Base-by-base conservation (phyloP, 1,284 basidiomycete genomes). In the Cryptococcus neoformans region DNA sequence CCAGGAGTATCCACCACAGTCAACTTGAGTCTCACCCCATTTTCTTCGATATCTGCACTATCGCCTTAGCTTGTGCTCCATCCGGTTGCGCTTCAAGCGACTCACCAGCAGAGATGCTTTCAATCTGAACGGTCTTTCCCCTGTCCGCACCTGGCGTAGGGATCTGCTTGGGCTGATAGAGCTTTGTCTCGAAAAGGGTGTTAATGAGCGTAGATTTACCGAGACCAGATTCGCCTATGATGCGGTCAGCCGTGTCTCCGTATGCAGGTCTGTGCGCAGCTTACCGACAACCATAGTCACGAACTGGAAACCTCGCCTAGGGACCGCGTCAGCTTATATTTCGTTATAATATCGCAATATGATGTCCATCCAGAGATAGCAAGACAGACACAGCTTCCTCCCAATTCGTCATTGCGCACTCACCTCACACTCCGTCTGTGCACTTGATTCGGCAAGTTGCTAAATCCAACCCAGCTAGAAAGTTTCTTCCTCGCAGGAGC, bases 121-220 rank as follows among this genome's bases (percentile, higher is more conserved):
- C 91, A 76, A 97, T 96, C 57, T 90, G 86, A 67, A 97, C 92
- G 6, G 94, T 97, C 80, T 90, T 90, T 42, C 91, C 84, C 55
- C 86, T 83, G 77, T 97, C 94, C 41, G 87, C 84, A 56, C 90
- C 86, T 42, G 93, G 93, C 55, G 87, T 85, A 39, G 88, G 81
- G 53, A 88, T 84, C 63, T 88, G 85, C 79, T 92, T 93, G 59
- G 88, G 85, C 54, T 89, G 87, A 78, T 96, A 95, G 60, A 98
- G 87, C 60, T 85, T 85, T 49, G 93, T 95, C 76, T 95, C 92
- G 84, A 98, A 98, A 62, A 98, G 84, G 16, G 94, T 98, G 80
- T 98, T 98, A 77, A 98, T 87, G 73, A 97, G 84, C 9, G 94
- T 98, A 14, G 94, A 97, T 82, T 98, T 98, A 63, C 94, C 94